These are phyloP conservation scores for Elsinoe perseae DNA, from an alignment of 2,329 filamentous ascomycete species.

Conservation along the genomic window DNA sequence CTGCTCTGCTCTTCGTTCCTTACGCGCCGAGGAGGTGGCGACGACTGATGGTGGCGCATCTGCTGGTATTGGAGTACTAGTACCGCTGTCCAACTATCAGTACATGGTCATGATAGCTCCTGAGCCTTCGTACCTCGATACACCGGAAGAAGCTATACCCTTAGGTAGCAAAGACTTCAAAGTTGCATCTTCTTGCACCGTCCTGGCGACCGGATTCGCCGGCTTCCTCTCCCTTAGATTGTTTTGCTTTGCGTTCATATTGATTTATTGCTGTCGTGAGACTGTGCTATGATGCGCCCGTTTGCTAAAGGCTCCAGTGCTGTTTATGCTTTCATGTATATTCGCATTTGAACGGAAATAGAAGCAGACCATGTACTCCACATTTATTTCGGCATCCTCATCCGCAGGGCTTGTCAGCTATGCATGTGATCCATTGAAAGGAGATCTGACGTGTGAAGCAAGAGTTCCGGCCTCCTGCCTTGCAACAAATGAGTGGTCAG, in stretches of 20 bases:
- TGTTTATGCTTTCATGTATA: background rate
- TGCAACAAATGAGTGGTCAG: constrained; percentile 5
- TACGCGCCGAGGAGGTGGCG: constrained; percentile 75
- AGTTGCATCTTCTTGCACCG: constrained; percentile 4
- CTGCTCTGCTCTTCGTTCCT: constrained; percentile 66
- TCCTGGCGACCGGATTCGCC: constrained; percentile 5
- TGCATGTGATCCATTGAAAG: background rate
- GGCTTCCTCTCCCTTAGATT: constrained; percentile 3
- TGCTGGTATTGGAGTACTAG: constrained; percentile 72
- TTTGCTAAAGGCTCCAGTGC: background rate
- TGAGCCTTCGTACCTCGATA: constrained; percentile 17
- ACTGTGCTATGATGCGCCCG: background rate
- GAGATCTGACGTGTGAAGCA: background rate
- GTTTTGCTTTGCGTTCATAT: background rate
- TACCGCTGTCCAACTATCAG: constrained; percentile 29
- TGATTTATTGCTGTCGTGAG: background rate
- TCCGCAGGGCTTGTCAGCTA: background rate
- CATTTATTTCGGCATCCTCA: background rate
- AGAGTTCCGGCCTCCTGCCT: background rate
- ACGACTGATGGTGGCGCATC: constrained; percentile 91
- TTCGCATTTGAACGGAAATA: background rate
- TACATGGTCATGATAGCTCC: background rate
- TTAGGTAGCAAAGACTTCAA: constrained; percentile 6
- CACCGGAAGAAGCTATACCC: constrained; percentile 12
- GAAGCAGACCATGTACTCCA: background rate